Conservation (phyloP, 1,284 basidiomycete genomes). For the Cryptococcus neoformans region DNA sequence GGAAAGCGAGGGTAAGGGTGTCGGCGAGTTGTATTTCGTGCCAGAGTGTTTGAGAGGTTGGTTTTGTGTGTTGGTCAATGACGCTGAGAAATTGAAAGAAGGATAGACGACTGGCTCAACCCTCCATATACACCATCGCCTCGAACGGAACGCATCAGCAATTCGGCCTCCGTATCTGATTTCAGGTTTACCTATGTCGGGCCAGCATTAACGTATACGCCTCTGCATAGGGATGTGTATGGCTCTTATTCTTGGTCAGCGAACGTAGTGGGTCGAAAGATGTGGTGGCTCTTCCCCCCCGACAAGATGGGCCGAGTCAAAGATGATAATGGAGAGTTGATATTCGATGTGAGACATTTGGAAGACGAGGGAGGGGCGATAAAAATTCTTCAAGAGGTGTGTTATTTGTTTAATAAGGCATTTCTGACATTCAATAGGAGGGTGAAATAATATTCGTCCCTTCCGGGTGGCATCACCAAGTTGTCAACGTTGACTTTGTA, state of each 20-base stretch:
- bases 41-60: conserved; percentile 50
- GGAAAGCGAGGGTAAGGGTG: conserved; percentile 26
- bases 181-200: conserved; percentile 52
- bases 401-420: background rate
- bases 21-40: conserved; percentile 50
- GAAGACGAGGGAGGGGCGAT: conserved; percentile 31
- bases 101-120: conserved; percentile 56
- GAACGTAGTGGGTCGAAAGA: conserved; percentile 56
- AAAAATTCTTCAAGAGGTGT: conserved; percentile 37
- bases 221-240: conserved; percentile 56
- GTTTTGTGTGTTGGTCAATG: background rate
- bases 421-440: conserved; percentile 26
- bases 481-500: conserved; percentile 46
- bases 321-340: conserved; percentile 24
- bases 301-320: conserved; percentile 23
- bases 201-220: conserved; percentile 50
- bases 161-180: conserved; percentile 24
- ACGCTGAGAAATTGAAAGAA: background rate
- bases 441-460: conserved; percentile 54
- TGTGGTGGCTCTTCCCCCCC: conserved; percentile 57
- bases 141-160: background rate
- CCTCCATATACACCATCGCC: conserved; percentile 29
- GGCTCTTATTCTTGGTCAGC: conserved; percentile 58
- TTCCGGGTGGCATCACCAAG: conserved; percentile 51
- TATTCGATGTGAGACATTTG: conserved; percentile 46